Evolutionary conservation across 176 grass and related monocot genomes (phyloP).

Genomic region (Tuctoria greenei): DNA sequence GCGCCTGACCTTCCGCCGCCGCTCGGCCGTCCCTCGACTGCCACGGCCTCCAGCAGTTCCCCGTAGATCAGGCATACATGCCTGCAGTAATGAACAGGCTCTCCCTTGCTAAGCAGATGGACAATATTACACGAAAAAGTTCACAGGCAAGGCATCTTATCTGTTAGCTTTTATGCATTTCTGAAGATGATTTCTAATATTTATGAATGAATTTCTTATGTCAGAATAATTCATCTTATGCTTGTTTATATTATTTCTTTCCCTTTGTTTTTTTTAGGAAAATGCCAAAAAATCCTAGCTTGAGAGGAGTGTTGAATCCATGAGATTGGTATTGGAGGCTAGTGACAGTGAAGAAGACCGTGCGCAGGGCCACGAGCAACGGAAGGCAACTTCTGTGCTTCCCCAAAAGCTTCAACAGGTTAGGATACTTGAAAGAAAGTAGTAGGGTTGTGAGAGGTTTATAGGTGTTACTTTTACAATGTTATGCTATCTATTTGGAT

Average conservation of each 20-base stretch:
- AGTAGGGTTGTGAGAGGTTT: not conserved
- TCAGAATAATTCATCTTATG: not conserved
- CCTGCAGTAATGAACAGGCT: slow-evolving; percentile 66
- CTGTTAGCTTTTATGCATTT: slow-evolving; percentile 12
- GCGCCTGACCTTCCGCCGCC: no score
- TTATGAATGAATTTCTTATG: not conserved
- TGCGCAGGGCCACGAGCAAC: slow-evolving; percentile 46
- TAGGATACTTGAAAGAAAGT: slow-evolving; percentile 23
- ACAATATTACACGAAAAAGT: slow-evolving; percentile 59
- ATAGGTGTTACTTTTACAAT: slow-evolving; percentile 24
- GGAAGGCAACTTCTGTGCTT: slow-evolving; percentile 50
- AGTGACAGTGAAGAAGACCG: slow-evolving; percentile 72
- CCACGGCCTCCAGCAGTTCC: slow-evolving; percentile 82
- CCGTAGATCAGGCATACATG: slow-evolving; percentile 74
- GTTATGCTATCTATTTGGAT: slow-evolving; percentile 12
- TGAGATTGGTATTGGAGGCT: slow-evolving; percentile 58
- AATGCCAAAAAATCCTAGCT: slow-evolving; percentile 79
- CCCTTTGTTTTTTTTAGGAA: slow-evolving; percentile 55
- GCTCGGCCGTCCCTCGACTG: no score
- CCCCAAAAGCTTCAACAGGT: slow-evolving; percentile 81
- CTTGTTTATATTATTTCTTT: not conserved
- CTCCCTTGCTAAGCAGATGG: slow-evolving; percentile 70
- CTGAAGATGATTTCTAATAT: slow-evolving; percentile 11
- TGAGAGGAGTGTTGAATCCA: slow-evolving; percentile 67
- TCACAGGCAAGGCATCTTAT: slow-evolving; percentile 51